Evolutionary conservation across 495 filamentous ascomycete genomes (phyloP).

Genomic region (Penicillium pancosmium): DNA sequence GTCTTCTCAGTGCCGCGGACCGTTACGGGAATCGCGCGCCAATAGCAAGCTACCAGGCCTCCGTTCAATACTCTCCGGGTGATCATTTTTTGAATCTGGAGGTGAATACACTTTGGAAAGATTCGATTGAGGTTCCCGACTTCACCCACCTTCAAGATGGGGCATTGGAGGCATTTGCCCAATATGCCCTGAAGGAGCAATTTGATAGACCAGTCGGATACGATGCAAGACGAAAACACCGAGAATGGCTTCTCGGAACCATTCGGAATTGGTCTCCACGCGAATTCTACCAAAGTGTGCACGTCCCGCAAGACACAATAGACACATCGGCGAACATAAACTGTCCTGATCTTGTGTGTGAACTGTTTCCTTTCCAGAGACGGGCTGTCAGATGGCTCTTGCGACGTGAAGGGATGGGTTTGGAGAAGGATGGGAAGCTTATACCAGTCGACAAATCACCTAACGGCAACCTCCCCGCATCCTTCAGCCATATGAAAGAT

Average conservation of each 20-base stretch:
- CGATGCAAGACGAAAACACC: constrained; percentile 4
- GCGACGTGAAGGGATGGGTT: constrained; percentile 55
- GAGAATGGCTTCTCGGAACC: constrained; percentile 18
- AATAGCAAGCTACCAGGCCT: constrained; percentile 39
- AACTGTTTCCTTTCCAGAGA: constrained; percentile 72
- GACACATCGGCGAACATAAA: constrained; percentile 43
- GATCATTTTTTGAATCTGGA: constrained; percentile 30
- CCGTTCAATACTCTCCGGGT: constrained; percentile 21
- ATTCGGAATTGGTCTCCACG: constrained; percentile 46
- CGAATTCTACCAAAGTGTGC: constrained; percentile 68
- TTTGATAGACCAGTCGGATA: constrained; percentile 1
- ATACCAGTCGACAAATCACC: constrained; percentile 16
- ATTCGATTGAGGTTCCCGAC: constrained; percentile 38
- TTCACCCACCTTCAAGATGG: constrained; percentile 20
- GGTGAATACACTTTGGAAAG: constrained; percentile 40
- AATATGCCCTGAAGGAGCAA: constrained; percentile 32
- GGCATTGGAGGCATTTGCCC: constrained; percentile 30
- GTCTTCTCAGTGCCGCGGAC: constrained; percentile 30
- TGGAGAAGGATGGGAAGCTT: constrained; percentile 36
- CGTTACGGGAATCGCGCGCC: constrained; percentile 25
- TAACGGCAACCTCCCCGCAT: constrained; percentile 31
- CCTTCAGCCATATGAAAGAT: constrained; percentile 45
- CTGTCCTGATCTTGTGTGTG: constrained; percentile 45
- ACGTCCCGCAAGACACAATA: constrained; percentile 53
- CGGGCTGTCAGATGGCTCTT: constrained; percentile 74